A percentile compares a stretch with the other conserved stretches of the same genome.
Conservation (phyloP, 2,329 filamentous ascomycete species). For the Claviceps sp. region DNA sequence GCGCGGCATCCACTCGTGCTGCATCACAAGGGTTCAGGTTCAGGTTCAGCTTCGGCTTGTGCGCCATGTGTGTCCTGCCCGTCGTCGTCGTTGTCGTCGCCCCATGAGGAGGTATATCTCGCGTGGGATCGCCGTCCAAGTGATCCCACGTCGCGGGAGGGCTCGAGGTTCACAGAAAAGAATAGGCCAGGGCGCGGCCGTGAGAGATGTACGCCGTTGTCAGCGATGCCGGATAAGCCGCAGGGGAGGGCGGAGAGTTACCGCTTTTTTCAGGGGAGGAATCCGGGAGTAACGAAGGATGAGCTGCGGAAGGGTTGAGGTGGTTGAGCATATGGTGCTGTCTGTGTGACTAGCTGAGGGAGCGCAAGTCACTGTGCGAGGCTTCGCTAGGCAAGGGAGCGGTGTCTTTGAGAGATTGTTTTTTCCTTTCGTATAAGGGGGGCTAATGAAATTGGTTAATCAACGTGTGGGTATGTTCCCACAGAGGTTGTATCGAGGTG, state of each 20-base stretch:
- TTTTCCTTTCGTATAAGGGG: too few species aligned
- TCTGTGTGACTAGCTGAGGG: too few species aligned
- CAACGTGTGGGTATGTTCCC: too few species aligned
- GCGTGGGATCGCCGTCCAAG: neutral
- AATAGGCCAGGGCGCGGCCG: too few species aligned
- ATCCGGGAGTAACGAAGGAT: slow-evolving; percentile 12
- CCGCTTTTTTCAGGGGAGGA: slow-evolving; percentile 15
- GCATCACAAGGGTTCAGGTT: slow-evolving; percentile 7
- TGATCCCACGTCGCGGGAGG: neutral
- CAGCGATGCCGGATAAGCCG: neutral
- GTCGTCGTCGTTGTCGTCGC: neutral
- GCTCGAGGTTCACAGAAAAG: neutral
- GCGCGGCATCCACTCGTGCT: slow-evolving; percentile 15
- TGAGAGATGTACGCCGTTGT: neutral
- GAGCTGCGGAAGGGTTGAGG: slow-evolving; percentile 9
- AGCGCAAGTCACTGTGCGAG: too few species aligned
- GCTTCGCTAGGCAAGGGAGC: too few species aligned
- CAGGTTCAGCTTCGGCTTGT: neutral
- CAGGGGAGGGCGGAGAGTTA: slow-evolving; percentile 14
- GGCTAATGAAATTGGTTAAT: too few species aligned
- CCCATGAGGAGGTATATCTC: neutral
- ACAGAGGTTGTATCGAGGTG: too few species aligned
- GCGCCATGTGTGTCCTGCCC: neutral
- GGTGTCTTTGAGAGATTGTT: too few species aligned
- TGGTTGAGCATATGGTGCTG: neutral